phyloP scores from a whole-genome alignment of 2,329 filamentous ascomycete genomes.

The Aspergillus fumigatiaffinis region DNA sequence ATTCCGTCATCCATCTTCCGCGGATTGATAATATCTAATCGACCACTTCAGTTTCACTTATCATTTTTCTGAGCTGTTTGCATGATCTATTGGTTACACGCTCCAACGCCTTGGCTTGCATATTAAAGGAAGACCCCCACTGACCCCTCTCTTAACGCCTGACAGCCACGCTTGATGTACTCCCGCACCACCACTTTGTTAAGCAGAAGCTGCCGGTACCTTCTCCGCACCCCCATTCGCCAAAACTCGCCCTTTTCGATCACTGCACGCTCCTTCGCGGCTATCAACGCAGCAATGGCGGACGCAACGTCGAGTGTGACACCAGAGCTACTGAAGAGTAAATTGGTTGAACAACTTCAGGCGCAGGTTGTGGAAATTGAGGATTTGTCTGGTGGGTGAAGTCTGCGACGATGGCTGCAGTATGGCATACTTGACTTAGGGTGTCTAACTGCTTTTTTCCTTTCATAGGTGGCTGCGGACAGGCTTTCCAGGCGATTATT shows the following conservation, averaged over 20 bases:
- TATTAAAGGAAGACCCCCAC: not conserved
- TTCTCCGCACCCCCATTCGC: conserved; percentile 28
- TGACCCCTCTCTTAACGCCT: not conserved
- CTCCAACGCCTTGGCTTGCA: not conserved
- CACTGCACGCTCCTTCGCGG: conserved; percentile 30
- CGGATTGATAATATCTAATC: not conserved
- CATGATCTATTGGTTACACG: not conserved
- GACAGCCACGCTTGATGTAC: conserved; percentile 32
- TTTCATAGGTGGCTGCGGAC: conserved; percentile 61
- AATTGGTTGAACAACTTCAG: conserved; percentile 65
- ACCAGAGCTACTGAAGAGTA: conserved; percentile 64
- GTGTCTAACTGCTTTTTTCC: conserved; percentile 2
- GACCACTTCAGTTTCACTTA: not conserved
- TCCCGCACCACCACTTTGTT: conserved; percentile 31
- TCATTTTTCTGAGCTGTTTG: not conserved
- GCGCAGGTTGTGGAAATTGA: conserved; percentile 81
- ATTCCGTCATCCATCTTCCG: not conserved
- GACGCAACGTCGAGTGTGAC: conserved; percentile 61
- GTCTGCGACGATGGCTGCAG: not conserved
- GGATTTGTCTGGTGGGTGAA: conserved; percentile 76
- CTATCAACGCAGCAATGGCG: conserved; percentile 39
- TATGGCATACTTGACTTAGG: conserved; percentile 1
- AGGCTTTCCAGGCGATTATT: conserved; percentile 67
- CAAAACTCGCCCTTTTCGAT: conserved; percentile 31
- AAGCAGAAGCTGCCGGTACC: conserved; percentile 39